Evolutionary conservation across 2,329 filamentous ascomycete species (phyloP).

Genomic region (Dactylonectria macrodidyma): DNA sequence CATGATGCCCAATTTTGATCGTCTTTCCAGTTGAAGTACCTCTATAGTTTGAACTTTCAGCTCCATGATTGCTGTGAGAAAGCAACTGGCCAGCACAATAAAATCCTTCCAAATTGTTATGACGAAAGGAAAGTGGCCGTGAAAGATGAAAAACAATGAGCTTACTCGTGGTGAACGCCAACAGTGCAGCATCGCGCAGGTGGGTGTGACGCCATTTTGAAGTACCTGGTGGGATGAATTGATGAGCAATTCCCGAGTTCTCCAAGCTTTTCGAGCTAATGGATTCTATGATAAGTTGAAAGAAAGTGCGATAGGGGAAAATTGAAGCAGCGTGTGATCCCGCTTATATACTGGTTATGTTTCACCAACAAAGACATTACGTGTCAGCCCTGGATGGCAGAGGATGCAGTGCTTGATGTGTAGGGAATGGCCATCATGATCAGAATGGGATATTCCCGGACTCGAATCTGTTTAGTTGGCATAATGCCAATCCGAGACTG

Average conservation of each 20-base stretch:
- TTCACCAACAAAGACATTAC: background rate
- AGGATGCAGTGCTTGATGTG: background rate
- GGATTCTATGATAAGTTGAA: background rate
- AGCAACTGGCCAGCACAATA: no score
- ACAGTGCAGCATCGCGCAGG: slow-evolving; percentile 24
- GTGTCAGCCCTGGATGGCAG: background rate
- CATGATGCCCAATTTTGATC: slow-evolving; percentile 17
- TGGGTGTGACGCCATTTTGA: slow-evolving; percentile 18
- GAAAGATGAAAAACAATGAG: no score
- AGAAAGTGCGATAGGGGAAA: background rate
- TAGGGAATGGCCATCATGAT: background rate
- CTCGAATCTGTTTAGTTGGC: background rate
- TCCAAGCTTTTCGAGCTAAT: background rate
- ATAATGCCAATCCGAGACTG: background rate
- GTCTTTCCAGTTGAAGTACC: slow-evolving; percentile 4
- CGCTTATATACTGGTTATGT: no score
- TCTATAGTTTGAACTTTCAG: background rate
- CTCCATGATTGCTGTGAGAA: background rate
- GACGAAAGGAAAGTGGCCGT: background rate
- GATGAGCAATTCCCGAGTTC: background rate
- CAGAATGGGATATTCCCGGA: background rate
- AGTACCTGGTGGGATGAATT: background rate
- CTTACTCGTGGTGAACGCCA: slow-evolving; percentile 23
- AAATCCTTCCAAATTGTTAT: background rate
- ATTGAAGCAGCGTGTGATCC: background rate